Evolutionary conservation across 2,329 filamentous ascomycete species (phyloP), one percentile per base, ranked within the genome.

Genomic region (Clonostachys byssicola): DNA sequence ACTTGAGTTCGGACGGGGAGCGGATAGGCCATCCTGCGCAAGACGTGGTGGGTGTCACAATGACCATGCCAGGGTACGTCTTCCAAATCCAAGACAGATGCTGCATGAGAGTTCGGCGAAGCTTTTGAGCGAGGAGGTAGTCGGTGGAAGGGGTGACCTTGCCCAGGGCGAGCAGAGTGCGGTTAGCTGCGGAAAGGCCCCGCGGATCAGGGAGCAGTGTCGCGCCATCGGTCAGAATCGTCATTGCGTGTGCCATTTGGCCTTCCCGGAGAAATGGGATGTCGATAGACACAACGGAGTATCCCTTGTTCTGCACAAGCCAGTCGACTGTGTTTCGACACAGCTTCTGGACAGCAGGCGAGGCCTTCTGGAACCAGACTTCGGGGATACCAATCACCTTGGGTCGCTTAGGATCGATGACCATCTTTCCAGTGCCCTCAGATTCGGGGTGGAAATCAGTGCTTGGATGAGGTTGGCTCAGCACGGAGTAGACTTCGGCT

Each of bases 221-320:
- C 2, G 73, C 65, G 1, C 64, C 74, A 40, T 92, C 87, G 8
- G 78, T 75, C 46, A 92, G 77, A 51, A 91, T 87, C 1, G 87
- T 89, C 51, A 92, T 65, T 18, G 85, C 83, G 62, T 92, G 88
- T 0, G 87, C 86, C 17, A 81, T 74, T 62, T 90, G 86, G 18
- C 84, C 86, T 55, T 88, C 77, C 12, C 73, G 59, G 1, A 81
- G 54, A 23, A 81, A 72, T 0, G 83, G 83, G 43, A 86, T 76
- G 5, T 70, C 67, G 50, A 86, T 77, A 35, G 79, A 70, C 3
- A 85, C 65, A 3, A 74, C 58, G 14, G 62, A 61, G 60, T 86
- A 86, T 40, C 74, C 77, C 14, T 74, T 65, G 14, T 75, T 63
- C 3, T 63, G 56, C 13, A 71, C 74, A 4, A 90, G 70, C 45